These are phyloP conservation scores for Cordyceps cateniannulata DNA, from an alignment of 2,329 filamentous ascomycete genomes.

Conservation along the genomic window DNA sequence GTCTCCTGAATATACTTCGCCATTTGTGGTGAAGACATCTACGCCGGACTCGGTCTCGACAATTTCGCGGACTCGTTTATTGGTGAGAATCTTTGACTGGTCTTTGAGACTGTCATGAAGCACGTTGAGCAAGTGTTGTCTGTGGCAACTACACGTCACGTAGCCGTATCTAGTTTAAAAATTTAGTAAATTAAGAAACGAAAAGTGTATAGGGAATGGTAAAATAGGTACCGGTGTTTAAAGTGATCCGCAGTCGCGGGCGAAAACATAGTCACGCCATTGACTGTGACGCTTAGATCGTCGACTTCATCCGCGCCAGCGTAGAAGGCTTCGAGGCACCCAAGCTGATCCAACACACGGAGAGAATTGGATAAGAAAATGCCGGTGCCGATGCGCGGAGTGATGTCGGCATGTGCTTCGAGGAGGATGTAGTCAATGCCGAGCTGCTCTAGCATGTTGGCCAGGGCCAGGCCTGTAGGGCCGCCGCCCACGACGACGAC, in stretches of 20 bases:
- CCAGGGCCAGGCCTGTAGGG: conserved; percentile 33
- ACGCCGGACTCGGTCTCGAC: conserved; percentile 13
- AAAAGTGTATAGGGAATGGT: not conserved
- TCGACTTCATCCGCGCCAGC: not conserved
- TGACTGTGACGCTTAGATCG: not conserved
- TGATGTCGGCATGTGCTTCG: conserved; percentile 35
- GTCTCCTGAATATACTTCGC: conserved; percentile 20
- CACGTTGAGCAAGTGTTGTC: conserved; percentile 26
- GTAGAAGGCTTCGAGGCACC: conserved; percentile 20
- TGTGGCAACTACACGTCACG: conserved; percentile 16
- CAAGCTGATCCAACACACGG: conserved; percentile 43
- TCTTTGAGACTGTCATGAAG: conserved; percentile 26
- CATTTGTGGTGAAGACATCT: not conserved
- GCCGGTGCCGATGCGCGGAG: conserved; percentile 39
- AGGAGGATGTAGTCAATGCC: conserved; percentile 43
- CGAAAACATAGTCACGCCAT: not conserved
- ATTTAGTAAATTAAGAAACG: too few relatives aligned
- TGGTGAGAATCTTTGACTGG: conserved; percentile 17
- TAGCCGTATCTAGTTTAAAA: not conserved
- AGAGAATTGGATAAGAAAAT: conserved; percentile 40
- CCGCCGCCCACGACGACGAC: conserved; percentile 39
- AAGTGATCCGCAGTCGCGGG: conserved; percentile 1
- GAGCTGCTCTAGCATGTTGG: conserved; percentile 34
- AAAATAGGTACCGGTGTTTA: not conserved
- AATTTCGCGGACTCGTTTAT: conserved; percentile 12